phyloP scores from a whole-genome alignment of 2,329 filamentous ascomycete genomes.

The Leptographium lundbergii region DNA sequence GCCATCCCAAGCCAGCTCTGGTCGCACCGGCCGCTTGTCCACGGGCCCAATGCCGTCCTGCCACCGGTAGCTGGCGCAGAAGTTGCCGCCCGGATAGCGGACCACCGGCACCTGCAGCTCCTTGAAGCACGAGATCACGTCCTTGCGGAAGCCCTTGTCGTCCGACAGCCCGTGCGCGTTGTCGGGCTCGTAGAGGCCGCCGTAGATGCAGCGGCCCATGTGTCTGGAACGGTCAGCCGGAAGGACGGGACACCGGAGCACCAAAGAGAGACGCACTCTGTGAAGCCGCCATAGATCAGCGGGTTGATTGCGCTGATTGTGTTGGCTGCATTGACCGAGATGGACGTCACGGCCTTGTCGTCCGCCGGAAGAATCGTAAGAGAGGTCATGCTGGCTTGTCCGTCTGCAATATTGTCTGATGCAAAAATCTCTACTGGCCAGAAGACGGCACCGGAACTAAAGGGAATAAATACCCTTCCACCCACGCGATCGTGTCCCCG shows the following conservation, averaged over 20 bases:
- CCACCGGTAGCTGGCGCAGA: slow-evolving; percentile 78
- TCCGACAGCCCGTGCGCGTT: slow-evolving; percentile 53
- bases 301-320: slow-evolving; percentile 62
- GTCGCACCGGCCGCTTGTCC: slow-evolving; percentile 51
- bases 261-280: slow-evolving; percentile 44
- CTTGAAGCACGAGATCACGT: slow-evolving; percentile 61
- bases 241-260: not conserved
- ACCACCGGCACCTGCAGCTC: slow-evolving; percentile 67
- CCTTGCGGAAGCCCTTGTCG: slow-evolving; percentile 60
- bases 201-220: slow-evolving; percentile 83
- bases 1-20: slow-evolving; percentile 69
- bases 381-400: slow-evolving; percentile 47
- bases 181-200: slow-evolving; percentile 69
- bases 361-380: slow-evolving; percentile 48
- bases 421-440: no score
- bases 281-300: slow-evolving; percentile 76
- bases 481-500: no score
- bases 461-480: no score
- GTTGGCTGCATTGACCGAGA: slow-evolving; percentile 44
- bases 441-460: no score
- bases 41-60: slow-evolving; percentile 65
- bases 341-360: not conserved
- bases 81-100: slow-evolving; percentile 74
- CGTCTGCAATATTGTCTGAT: not conserved
- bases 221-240: slow-evolving; percentile 38